Base-by-base conservation (phyloP, 768 basidiomycete genomes). In the Lentinula lateritia region DNA sequence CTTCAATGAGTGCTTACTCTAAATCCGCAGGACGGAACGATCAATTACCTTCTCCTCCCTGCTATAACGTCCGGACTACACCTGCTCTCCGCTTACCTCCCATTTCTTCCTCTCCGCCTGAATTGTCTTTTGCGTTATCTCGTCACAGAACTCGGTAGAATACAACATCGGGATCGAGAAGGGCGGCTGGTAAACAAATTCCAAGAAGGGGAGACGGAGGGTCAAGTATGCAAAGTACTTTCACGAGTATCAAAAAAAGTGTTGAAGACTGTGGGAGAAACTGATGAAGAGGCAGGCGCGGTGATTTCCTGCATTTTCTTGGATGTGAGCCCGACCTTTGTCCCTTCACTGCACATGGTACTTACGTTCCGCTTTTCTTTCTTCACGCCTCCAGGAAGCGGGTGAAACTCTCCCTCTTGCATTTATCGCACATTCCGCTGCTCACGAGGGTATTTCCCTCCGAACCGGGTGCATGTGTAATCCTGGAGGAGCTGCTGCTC, bases 381-480 rank as follows among this genome's bases (percentile, higher is more conserved):
- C 23, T 9, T 39, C 13, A 12, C 28, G 34, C 5, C 6, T 58
- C n/a, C 67, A 92, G 89, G 83, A 89, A 28, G 73, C 76, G 8
- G 89, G 88, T 15, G 80, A 84, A 45, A 82, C 87, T 76, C 74
- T 90, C 5, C 83, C 90, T 0, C 87, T 88, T 63, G 84, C 85
- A 2, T 91, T 91, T 72, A 79, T 92, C 66, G 89, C 90, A 68
- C 77, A 87, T 65, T 79, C 86, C 0, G 89, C 90, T 13, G 79
- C 85, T 16, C 76, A 72, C 57, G 78, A 82, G 64, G 82, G 79
- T 55, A 86, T 93, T 61, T 92, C 90, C 16, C 73, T 93, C 36
- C 86, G 92, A 46, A 90, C 91, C 2, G 92, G 92, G 0, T 94
- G 92, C 71, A 87, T 93, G 84, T 94, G 92, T 69, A 94, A 93